phyloP scores from a whole-genome alignment of 2,329 filamentous ascomycete genomes.

The Aureobasidium musti region DNA sequence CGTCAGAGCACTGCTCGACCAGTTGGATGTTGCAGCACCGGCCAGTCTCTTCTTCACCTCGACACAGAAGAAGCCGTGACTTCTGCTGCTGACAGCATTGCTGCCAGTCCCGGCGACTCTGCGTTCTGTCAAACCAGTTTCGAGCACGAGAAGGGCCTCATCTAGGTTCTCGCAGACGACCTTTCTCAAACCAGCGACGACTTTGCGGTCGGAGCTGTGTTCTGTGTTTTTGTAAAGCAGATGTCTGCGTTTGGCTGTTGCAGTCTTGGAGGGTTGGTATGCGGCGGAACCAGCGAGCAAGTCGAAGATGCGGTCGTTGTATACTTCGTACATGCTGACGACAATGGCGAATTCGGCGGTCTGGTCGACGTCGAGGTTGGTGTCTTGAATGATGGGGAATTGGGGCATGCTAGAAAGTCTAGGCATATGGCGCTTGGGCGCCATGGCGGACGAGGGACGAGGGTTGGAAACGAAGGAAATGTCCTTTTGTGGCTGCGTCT shows the following conservation, averaged over 20 bases:
- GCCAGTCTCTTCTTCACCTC: slow-evolving; percentile 82
- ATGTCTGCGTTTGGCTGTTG: slow-evolving; percentile 64
- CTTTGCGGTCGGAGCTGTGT: slow-evolving; percentile 82
- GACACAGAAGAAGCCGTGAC: slow-evolving; percentile 93
- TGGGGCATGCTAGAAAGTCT: slow-evolving; percentile 72
- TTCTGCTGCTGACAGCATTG: slow-evolving; percentile 88
- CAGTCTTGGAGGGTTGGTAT: slow-evolving; percentile 51
- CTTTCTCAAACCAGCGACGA: slow-evolving; percentile 89
- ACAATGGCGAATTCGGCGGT: slow-evolving; percentile 82
- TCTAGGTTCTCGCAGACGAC: slow-evolving; percentile 78
- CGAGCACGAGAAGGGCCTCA: slow-evolving; percentile 85
- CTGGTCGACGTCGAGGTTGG: slow-evolving; percentile 66
- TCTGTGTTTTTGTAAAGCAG: slow-evolving; percentile 93
- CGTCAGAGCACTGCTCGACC: slow-evolving; percentile 77
- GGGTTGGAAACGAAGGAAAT: slow-evolving; percentile 44
- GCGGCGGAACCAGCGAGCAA: slow-evolving; percentile 68
- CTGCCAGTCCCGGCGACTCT: slow-evolving; percentile 87
- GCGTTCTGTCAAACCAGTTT: slow-evolving; percentile 83
- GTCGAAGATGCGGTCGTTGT: slow-evolving; percentile 97
- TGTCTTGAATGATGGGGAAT: slow-evolving; percentile 70
- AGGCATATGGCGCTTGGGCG: slow-evolving; percentile 62
- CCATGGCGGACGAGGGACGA: slow-evolving; percentile 33
- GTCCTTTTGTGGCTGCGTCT: slow-evolving; percentile 30
- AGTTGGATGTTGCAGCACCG: slow-evolving; percentile 56
- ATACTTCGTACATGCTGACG: slow-evolving; percentile 98